Evolutionary conservation across 2,329 filamentous ascomycete genomes (phyloP).

Genomic region (Ilyonectria mors-panacis): DNA sequence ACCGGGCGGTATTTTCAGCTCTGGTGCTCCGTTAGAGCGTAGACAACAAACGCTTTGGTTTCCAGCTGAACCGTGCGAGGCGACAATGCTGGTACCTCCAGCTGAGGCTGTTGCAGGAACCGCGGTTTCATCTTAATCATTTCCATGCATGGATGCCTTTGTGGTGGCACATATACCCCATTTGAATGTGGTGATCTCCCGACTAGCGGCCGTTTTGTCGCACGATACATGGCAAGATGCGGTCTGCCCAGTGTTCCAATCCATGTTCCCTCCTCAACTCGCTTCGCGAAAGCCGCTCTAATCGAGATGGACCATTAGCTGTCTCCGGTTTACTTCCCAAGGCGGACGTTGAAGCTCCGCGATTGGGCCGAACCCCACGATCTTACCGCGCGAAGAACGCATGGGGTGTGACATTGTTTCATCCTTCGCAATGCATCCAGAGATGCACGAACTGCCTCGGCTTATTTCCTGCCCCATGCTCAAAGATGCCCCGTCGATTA

Average conservation of each 20-base stretch:
- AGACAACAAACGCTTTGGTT: background rate
- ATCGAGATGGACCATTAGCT: background rate
- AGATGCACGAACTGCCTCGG: slow-evolving; percentile 21
- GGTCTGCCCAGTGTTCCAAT: slow-evolving; percentile 8
- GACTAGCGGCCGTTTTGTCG: slow-evolving; percentile 27
- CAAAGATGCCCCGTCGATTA: slow-evolving; percentile 8
- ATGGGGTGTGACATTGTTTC: slow-evolving; percentile 19
- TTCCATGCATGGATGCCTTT: slow-evolving; percentile 25
- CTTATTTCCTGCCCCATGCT: background rate
- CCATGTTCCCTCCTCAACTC: background rate
- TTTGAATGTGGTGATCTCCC: slow-evolving; percentile 32
- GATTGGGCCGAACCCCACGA: slow-evolving; percentile 13
- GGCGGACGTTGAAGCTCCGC: background rate
- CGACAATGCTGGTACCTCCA: background rate
- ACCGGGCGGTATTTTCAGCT: slow-evolving; percentile 16
- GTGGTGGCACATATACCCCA: slow-evolving; percentile 31
- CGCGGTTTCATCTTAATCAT: slow-evolving; percentile 41
- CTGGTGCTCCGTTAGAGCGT: background rate
- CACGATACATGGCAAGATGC: slow-evolving; percentile 27
- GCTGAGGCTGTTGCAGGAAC: slow-evolving; percentile 21
- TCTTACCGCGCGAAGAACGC: background rate
- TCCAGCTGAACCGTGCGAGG: slow-evolving; percentile 8
- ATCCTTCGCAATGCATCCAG: slow-evolving; percentile 26
- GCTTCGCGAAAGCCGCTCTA: background rate
- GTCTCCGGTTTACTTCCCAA: slow-evolving; percentile 1